These are phyloP conservation scores for Pseudogymnoascus sp. DNA, from an alignment of 2,329 filamentous ascomycete genomes.

Conservation along the genomic window DNA sequence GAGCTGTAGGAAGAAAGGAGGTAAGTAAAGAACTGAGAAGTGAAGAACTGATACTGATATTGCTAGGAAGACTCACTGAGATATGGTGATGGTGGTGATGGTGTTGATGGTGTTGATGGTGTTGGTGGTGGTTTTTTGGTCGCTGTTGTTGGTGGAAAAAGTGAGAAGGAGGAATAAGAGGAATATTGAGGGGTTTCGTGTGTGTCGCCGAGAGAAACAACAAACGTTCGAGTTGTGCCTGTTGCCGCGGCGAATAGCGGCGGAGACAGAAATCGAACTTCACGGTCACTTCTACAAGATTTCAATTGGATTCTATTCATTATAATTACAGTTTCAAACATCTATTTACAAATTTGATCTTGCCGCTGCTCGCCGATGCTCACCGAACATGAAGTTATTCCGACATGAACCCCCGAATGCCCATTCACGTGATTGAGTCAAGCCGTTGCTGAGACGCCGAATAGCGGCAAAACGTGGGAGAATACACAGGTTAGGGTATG, in stretches of 20 bases:
- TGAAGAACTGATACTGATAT: background rate
- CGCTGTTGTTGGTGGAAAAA: background rate
- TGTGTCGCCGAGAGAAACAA: background rate
- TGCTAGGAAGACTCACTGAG: background rate
- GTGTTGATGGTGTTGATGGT: background rate
- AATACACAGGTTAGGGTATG: background rate
- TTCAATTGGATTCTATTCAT: background rate
- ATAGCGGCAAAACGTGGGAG: background rate
- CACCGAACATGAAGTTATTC: slow-evolving; percentile 3
- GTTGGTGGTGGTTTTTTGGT: background rate
- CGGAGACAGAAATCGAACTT: background rate
- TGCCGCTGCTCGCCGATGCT: background rate
- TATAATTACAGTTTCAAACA: background rate
- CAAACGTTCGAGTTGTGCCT: background rate
- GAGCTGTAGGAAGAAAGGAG: background rate
- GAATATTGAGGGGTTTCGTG: background rate
- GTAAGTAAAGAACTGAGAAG: background rate
- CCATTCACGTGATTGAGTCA: background rate
- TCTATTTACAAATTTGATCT: background rate
- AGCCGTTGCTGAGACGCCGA: background rate
- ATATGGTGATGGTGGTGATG: background rate
- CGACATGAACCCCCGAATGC: background rate
- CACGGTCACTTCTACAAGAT: background rate
- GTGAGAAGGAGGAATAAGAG: background rate
- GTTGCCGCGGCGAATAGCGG: background rate